phyloP scores from a whole-genome alignment of 306 rosid genomes.

The Vachellia pachyceras region DNA sequence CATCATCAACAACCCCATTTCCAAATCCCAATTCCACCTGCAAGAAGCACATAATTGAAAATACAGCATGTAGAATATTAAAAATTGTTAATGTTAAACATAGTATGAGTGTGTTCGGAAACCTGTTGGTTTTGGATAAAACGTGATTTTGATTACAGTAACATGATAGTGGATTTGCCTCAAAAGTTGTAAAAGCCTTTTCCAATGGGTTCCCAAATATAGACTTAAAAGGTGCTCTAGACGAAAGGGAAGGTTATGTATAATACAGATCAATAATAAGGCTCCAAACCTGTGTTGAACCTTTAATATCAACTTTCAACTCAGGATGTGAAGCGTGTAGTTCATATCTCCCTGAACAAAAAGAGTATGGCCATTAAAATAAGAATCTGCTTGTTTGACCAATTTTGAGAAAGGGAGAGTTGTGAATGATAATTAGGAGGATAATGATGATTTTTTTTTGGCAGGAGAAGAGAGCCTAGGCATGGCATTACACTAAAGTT shows the following conservation, averaged over 20 bases:
- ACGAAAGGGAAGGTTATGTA: constrained; percentile 24
- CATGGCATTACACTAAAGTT: too few relatives aligned
- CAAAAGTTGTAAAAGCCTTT: background rate
- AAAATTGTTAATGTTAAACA: constrained; percentile 32
- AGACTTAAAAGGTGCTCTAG: constrained; percentile 1
- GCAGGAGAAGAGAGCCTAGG: too few relatives aligned
- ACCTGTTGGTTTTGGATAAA: background rate
- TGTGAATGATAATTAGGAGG: constrained; percentile 20
- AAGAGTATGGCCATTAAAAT: constrained; percentile 13
- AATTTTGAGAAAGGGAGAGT: constrained; percentile 15
- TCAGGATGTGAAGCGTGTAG: constrained; percentile 79
- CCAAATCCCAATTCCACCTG: constrained; percentile 95
- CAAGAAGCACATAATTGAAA: constrained; percentile 39
- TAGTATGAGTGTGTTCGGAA: constrained; percentile 1
- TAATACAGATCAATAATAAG: constrained; percentile 31
- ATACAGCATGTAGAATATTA: constrained; percentile 27
- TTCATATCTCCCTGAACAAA: constrained; percentile 78
- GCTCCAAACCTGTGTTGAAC: constrained; percentile 74
- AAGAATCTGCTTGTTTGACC: constrained; percentile 20
- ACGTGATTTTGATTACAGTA: background rate
- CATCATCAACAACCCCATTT: constrained; percentile 65
- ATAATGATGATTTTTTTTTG: too few relatives aligned
- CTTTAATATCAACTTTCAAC: constrained; percentile 78
- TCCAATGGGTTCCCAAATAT: background rate
- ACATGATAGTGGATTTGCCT: background rate